These are phyloP conservation scores for Rusavskia elegans DNA, from an alignment of 495 filamentous ascomycete genomes.

Conservation along the genomic window DNA sequence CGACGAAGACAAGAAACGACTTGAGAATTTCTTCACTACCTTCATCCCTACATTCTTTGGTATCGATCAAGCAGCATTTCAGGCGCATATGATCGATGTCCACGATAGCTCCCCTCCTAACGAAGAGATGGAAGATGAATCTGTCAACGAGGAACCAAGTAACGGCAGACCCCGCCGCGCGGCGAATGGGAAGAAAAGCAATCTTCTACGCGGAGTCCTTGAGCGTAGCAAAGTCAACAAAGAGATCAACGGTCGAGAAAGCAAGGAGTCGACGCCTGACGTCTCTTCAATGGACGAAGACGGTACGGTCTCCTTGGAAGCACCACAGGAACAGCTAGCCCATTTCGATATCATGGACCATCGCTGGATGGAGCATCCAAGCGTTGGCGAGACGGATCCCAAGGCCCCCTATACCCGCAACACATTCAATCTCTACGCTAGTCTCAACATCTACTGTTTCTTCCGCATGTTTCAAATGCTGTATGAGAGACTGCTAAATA, in stretches of 20 bases:
- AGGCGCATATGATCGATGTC: slow-evolving; percentile 58
- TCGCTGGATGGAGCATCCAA: slow-evolving; percentile 46
- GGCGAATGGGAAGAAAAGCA: slow-evolving; percentile 52
- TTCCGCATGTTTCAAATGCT: slow-evolving; percentile 80
- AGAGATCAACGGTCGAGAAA: slow-evolving; percentile 44
- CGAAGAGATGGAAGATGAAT: slow-evolving; percentile 53
- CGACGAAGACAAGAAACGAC: slow-evolving; percentile 53
- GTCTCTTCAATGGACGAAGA: slow-evolving; percentile 57
- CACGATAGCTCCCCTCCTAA: slow-evolving; percentile 41
- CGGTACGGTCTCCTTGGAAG: slow-evolving; percentile 21
- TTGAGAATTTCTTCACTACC: slow-evolving; percentile 69
- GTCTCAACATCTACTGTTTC: slow-evolving; percentile 81
- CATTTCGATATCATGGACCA: slow-evolving; percentile 26
- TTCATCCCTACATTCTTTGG: slow-evolving; percentile 86
- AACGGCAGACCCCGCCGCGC: slow-evolving; percentile 40
- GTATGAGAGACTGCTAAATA: slow-evolving; percentile 63
- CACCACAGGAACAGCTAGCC: slow-evolving; percentile 20
- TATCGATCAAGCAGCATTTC: slow-evolving; percentile 57
- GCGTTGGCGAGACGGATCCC: slow-evolving; percentile 42
- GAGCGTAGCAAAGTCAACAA: slow-evolving; percentile 58
- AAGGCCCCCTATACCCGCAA: slow-evolving; percentile 68
- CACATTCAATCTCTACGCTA: slow-evolving; percentile 74
- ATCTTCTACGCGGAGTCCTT: slow-evolving; percentile 74
- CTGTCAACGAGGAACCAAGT: slow-evolving; percentile 31
- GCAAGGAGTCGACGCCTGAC: slow-evolving; percentile 76